phyloP scores from a whole-genome alignment of 2,329 filamentous ascomycete species.

The Paecilomyces formosus region DNA sequence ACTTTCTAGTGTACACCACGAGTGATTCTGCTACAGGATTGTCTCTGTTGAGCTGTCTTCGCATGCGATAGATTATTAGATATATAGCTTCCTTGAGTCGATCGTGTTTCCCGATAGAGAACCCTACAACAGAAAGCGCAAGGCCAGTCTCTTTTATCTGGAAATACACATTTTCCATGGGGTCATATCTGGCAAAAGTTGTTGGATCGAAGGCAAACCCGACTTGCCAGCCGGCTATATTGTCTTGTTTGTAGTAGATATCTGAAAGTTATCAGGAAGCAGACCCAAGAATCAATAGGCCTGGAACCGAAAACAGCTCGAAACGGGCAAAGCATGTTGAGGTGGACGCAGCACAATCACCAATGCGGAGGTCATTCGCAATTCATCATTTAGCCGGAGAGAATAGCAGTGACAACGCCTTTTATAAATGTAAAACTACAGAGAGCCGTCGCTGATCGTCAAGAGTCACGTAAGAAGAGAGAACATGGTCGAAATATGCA shows the following conservation, averaged over 20 bases:
- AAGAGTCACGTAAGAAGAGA: background rate
- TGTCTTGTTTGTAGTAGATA: background rate
- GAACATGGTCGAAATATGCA: background rate
- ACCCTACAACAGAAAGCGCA: background rate
- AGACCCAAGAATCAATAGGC: background rate
- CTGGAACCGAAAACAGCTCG: background rate
- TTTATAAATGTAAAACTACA: slow-evolving; percentile 1
- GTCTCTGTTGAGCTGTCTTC: background rate
- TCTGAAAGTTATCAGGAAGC: background rate
- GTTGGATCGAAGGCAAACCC: background rate
- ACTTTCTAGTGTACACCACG: background rate
- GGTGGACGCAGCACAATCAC: background rate
- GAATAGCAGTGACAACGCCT: background rate
- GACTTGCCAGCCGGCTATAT: background rate
- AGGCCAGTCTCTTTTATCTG: background rate
- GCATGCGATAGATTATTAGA: background rate
- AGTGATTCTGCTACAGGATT: background rate
- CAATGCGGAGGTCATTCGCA: background rate
- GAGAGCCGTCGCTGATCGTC: background rate
- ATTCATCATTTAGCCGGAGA: background rate
- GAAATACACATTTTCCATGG: background rate
- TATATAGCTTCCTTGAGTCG: background rate
- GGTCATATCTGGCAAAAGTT: background rate
- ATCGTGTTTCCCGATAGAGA: background rate
- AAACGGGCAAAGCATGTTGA: background rate